Base-by-base conservation (phyloP, 352 stramenopile species). In the Pythium rishiriense region DNA sequence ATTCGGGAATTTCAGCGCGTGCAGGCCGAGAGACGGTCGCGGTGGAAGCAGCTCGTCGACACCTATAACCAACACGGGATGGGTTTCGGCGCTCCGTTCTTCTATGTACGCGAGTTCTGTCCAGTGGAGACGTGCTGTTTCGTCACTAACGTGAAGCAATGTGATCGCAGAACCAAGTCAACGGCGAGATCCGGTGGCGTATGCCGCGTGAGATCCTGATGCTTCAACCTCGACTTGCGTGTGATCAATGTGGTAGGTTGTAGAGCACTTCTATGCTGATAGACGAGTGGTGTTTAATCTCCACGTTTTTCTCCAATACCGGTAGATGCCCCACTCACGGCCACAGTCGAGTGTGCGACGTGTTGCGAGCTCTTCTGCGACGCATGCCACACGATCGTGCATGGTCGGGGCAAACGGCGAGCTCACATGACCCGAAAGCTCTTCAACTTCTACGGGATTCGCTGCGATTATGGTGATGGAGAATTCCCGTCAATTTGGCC, bases 1-100 rank as follows among this genome's bases (percentile, higher is more conserved):
- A 65, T 69, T 25, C 50, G 25, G 31, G 65, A 75, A 39, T 48
- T 87, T 49, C 59, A 68, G 24, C 58, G 65, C 0, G 69, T 78
- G 19, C 75, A 85, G 22, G 64, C 60, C 0, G 58, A 54, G 3
- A 79, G 81, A 42, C 75, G 82, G 21, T 83, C 81, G 24, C 77
- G 90, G 35, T 98, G 94, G 94, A 98, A 98, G 74, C 83, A 96
- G 45, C 85, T 98, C 54, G 74, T 94, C 39, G 90, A 97, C 56
- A 83, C 84, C 2, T 79, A 92, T 54, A 93, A 90, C 57, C 68
- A 90, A 17, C 83, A 93, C 28, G 73, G 79, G 11, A 78, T 68
- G 46, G 85, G 83, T n/a, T 79, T 67, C 37, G 83, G 83, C 9
- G 85, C 85, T 1, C 85, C 85, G n/a, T 98, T 98, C 62, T 98